These are phyloP conservation scores for Pythium angustatum DNA, from an alignment of 352 stramenopile genomes.

Conservation along the genomic window DNA sequence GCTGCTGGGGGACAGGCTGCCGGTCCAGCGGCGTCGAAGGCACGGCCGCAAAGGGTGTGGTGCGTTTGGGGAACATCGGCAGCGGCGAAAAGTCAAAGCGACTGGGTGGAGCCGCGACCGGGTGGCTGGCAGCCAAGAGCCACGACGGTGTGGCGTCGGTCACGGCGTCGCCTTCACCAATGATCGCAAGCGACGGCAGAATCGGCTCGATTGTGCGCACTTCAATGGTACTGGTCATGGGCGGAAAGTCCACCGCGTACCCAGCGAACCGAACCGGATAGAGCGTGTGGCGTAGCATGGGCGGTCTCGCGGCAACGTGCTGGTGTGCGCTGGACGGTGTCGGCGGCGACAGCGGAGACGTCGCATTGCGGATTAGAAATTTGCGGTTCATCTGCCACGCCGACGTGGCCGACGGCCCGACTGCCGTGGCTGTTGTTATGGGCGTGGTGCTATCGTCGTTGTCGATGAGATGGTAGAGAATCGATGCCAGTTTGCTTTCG, in stretches of 20 bases:
- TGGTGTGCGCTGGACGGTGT: conserved; percentile 37
- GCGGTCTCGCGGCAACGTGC: conserved; percentile 24
- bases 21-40: conserved; percentile 4
- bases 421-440: background rate
- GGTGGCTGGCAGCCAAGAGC: background rate
- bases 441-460: conserved; percentile 38
- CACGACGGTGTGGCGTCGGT: background rate
- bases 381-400: conserved; percentile 60
- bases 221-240: conserved; percentile 54
- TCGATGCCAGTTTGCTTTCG: conserved; percentile 57
- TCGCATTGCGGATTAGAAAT: conserved; percentile 44
- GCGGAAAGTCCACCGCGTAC: conserved; percentile 54
- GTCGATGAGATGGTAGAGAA: conserved; percentile 61
- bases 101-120: conserved; percentile 3
- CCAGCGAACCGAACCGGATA: conserved; percentile 44
- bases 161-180: conserved; percentile 13
- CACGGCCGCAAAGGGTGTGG: conserved; percentile 30
- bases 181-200: conserved; percentile 33
- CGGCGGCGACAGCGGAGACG: conserved; percentile 31
- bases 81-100: conserved; percentile 39
- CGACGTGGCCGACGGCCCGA: background rate
- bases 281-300: conserved; percentile 33
- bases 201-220: conserved; percentile 60
- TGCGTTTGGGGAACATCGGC: conserved; percentile 50
- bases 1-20: background rate